Evolutionary conservation across 331 rosid genomes (phyloP).

Genomic region (Stylosanthes scabra): DNA sequence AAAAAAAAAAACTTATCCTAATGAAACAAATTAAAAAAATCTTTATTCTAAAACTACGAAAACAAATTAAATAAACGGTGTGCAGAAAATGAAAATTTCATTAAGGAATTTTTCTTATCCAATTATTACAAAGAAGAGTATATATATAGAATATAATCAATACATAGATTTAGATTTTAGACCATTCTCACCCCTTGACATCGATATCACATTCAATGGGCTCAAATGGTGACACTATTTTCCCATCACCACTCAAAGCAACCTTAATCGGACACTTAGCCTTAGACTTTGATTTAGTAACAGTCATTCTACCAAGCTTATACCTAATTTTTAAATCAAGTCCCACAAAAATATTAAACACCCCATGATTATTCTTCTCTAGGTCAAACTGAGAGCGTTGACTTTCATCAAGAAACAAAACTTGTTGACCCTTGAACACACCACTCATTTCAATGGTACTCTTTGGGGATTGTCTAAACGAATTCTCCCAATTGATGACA

Average conservation of each 20-base stretch:
- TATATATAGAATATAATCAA: too few species aligned
- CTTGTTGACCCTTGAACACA: constrained; percentile 42
- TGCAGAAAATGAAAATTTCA: not conserved
- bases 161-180: too few species aligned
- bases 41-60: too few species aligned
- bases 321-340: constrained; percentile 46
- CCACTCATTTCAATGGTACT: constrained; percentile 41
- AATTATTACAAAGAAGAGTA: too few species aligned
- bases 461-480: constrained; percentile 50
- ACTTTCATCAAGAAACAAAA: constrained; percentile 22
- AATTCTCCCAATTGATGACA: not conserved
- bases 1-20: too few species aligned
- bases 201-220: too few species aligned
- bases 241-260: constrained; percentile 30
- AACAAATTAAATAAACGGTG: too few species aligned
- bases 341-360: constrained; percentile 53
- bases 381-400: constrained; percentile 31
- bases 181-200: too few species aligned
- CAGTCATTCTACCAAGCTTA: constrained; percentile 20
- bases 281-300: not conserved
- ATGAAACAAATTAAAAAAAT: too few species aligned
- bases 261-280: constrained; percentile 40
- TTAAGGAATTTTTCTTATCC: too few species aligned
- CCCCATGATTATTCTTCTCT: constrained; percentile 36
- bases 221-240: not conserved